phyloP scores from a whole-genome alignment of 148 eudicot genomes.

The Dianthus caryophyllus region DNA sequence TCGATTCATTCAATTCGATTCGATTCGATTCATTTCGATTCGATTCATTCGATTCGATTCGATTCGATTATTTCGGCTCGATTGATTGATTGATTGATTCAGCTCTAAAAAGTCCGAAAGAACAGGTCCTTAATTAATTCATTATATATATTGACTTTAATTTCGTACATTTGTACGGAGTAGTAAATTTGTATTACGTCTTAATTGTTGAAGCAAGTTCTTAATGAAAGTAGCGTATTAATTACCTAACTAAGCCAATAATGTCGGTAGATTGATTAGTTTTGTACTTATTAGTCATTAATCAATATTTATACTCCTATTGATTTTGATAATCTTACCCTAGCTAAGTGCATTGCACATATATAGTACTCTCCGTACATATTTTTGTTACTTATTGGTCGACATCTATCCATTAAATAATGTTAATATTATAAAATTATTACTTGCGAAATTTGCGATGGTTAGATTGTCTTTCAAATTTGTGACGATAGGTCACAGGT shows the following conservation, averaged over 20 bases:
- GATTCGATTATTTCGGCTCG: no score
- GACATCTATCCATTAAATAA: slow-evolving; percentile 1
- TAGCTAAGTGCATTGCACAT: slow-evolving; percentile 2
- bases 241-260: not conserved
- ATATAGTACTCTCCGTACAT: not conserved
- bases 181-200: no score
- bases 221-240: not conserved
- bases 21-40: no score
- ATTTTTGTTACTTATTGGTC: slow-evolving; percentile 11
- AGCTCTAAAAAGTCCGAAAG: no score
- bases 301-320: not conserved
- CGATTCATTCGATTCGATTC: no score
- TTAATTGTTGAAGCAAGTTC: not conserved
- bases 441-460: no score
- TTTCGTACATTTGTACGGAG: not conserved
- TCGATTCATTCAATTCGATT: no score
- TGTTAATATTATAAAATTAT: no score
- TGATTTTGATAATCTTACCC: not conserved
- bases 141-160: not conserved
- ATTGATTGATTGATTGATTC: no score
- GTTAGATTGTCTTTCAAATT: no score
- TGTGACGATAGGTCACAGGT: no score
- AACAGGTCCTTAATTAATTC: no score
- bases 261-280: not conserved
- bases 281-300: not conserved